Evolutionary conservation across 1,139 yeast species (phyloP), one percentile per base, ranked within the genome.

Genomic region (Blastobotrys indianensis): DNA sequence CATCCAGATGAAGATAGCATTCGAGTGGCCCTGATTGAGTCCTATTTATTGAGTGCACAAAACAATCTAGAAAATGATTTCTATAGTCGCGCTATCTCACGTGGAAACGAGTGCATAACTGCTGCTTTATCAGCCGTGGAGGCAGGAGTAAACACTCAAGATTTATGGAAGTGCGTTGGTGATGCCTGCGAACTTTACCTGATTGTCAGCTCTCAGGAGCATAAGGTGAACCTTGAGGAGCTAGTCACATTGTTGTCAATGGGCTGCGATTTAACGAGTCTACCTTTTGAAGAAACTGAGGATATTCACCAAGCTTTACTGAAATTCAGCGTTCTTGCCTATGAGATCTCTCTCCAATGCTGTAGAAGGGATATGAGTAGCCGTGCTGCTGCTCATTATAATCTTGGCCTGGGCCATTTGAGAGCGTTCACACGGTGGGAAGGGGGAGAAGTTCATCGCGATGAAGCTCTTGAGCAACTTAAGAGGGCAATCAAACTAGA

Each of bases 401-500:
- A 90, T 58, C 63, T 86, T 31, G 96, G 94, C 1, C 62, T 83
- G 30, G 73, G 87, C 0, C 77, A 80, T 50, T 65, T 81, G 39
- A 74, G 76, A 38, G 73, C 77, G 0, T 76, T 63, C 52, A 59
- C 68, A 32, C 53, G 65, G n/a, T 60, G 70, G 16, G 65, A 68
- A 11, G 60, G 33, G 13, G 46, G 42, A 6, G 47, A 49, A 0
- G 42, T 51, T 44, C 52, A 55, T 47, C 67, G 82, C 46, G 74
- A 74, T 16, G 63, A 70, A 1, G 73, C 96, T 0, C 73, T 85
- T 12, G 68, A 63, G 17, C 66, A 74, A 7, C 70, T 85, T 51
- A 84, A 85, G 55, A 74, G 72, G 41, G 82, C 96, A 0, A 79
- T 90, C 45, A 79, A 76, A 48, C 65, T 80, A 15, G 96, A 90